Evolutionary conservation across 1,139 yeast genomes (phyloP), one percentile per base, ranked within the genome.

Genomic region (Saccharomyces pastorianus): DNA sequence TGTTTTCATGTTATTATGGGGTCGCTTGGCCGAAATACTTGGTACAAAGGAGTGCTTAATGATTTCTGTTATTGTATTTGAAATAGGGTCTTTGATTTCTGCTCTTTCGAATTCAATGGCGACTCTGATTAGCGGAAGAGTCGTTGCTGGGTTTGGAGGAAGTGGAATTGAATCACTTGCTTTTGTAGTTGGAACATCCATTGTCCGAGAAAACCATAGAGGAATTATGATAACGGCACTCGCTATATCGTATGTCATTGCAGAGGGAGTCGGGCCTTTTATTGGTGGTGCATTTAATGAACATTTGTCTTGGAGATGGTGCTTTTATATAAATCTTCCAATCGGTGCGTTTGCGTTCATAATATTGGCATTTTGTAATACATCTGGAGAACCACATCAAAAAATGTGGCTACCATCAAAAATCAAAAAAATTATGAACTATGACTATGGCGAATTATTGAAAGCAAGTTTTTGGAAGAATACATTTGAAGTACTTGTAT

Each of bases 251-350:
- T 82, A 79, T 67, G 75, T 82, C 5, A 69, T 80, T 0, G 79
- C 83, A 1, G 72, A 80, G 25, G 83, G 84, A 4, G 62, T 76
- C 48, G 89, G 88, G 1, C 88, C 89, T 0, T 72, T 84, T 49
- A 64, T 83, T 46, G 88, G 88, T 23, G 88, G 88, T 23, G 81
- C 83, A 1, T 77, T 83, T 59, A 75, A 85, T 2, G 64, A 78
- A 20, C 72, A 77, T 50, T 81, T 80, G 1, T 72, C 80, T 20
- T 85, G 90, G 89, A 75, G 90, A 65, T 84, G 89, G 88, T 81
- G 86, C 61, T 85, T 84, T 66, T 85, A 81, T 67, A 75, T 85
- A 59, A 84, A 84, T 64, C 68, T 85, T 54, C 88, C 89, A 4
- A 71, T 83, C 52, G 85, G 85, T 14, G 88, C 83, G 0, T 58